phyloP scores from a whole-genome alignment of 371 early-diverging fungal species.

The Lichtheimia ramosa region DNA sequence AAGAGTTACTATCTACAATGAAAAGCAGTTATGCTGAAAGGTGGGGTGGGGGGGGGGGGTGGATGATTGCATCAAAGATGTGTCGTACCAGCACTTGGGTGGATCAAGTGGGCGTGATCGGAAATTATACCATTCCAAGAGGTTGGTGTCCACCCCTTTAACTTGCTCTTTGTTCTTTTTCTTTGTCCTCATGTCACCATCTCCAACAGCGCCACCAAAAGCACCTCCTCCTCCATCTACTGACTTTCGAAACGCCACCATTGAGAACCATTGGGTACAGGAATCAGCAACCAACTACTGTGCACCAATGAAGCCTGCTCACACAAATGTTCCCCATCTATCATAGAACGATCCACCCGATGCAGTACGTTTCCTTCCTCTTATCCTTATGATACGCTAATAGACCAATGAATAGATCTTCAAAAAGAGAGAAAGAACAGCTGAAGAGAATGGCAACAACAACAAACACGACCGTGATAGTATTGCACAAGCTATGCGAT shows the following conservation, averaged over 20 bases:
- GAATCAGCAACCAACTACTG: background rate
- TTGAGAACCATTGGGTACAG: constrained; percentile 27
- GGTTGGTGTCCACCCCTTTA: no score
- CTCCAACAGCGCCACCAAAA: background rate
- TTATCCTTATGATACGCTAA: background rate
- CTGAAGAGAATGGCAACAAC: constrained; percentile 1
- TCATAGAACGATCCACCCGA: constrained; percentile 26
- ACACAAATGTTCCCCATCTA: background rate
- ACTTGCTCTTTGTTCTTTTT: no score
- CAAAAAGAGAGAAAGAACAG: constrained; percentile 6
- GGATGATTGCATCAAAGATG: no score
- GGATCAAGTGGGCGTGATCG: no score
- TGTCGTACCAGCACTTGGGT: no score
- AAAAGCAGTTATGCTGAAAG: no score
- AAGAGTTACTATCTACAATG: no score
- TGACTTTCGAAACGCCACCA: constrained; percentile 21
- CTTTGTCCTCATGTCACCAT: background rate
- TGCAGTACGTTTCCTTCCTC: constrained; percentile 11
- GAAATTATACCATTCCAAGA: no score
- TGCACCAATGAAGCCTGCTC: background rate
- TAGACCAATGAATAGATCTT: constrained; percentile 16
- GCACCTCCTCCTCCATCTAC: constrained; percentile 4
- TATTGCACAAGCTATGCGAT: constrained; percentile 3
- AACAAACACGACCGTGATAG: background rate
- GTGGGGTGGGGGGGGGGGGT: no score